These are phyloP conservation scores for Graphiopsis chlorocephala DNA, from an alignment of 2,329 filamentous ascomycete species.

Conservation along the genomic window DNA sequence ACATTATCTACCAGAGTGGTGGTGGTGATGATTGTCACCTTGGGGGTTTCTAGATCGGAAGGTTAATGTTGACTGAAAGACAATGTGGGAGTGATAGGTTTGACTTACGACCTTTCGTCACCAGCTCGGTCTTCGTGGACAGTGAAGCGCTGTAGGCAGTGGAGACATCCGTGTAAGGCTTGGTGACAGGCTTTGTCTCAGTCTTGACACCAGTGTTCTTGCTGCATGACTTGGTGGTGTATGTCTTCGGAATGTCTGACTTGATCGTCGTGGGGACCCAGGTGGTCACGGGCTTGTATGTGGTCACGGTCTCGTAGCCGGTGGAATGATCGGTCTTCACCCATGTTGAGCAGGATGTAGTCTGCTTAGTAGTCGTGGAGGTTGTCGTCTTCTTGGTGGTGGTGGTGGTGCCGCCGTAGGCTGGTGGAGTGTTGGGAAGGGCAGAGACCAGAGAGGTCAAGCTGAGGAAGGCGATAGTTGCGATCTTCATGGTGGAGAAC, in stretches of 20 bases:
- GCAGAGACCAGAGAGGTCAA: constrained; percentile 11
- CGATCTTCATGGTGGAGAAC: constrained; percentile 12
- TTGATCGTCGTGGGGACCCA: constrained; percentile 6
- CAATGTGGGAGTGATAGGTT: neutral
- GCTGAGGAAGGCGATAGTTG: constrained; percentile 5
- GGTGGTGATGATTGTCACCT: neutral
- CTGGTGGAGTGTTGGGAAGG: neutral
- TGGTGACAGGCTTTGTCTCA: neutral
- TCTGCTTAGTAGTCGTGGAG: neutral
- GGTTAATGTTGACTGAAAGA: neutral
- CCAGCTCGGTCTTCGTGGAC: neutral
- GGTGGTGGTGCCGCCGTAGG: constrained; percentile 7
- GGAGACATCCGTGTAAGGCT: neutral
- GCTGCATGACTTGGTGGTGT: constrained; percentile 7
- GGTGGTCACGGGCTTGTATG: constrained; percentile 5
- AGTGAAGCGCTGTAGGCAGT: constrained; percentile 5
- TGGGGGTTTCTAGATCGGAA: neutral
- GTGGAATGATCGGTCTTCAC: neutral
- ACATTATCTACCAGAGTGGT: constrained; percentile 1
- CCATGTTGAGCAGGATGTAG: neutral
- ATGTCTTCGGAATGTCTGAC: neutral
- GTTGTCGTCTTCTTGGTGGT: neutral
- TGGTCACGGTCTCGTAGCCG: constrained; percentile 7
- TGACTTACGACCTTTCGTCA: neutral
- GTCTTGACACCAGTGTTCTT: constrained; percentile 6